Evolutionary conservation across 192 early-diverging fungal species (phyloP).

Genomic region (Podila clonocystis): DNA sequence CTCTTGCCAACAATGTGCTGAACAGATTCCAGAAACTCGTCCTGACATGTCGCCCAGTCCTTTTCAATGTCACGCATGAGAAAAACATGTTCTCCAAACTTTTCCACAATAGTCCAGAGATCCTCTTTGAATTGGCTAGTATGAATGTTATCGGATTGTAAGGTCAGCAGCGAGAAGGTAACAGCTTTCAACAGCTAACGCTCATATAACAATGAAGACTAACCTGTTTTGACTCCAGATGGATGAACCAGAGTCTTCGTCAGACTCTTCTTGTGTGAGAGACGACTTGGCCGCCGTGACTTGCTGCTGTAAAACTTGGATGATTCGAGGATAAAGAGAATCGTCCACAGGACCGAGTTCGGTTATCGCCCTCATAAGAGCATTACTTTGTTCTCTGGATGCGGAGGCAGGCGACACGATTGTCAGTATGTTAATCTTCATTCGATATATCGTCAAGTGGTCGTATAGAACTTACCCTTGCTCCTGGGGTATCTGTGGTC

Average conservation of each 20-base stretch:
- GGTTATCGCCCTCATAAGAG: constrained; percentile 20
- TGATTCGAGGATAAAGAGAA: constrained; percentile 37
- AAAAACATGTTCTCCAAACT: constrained; percentile 55
- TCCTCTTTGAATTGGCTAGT: constrained; percentile 54
- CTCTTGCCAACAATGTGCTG: constrained; percentile 54
- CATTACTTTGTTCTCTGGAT: constrained; percentile 16
- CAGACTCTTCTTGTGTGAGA: constrained; percentile 20
- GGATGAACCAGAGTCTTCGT: constrained; percentile 7
- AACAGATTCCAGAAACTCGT: constrained; percentile 46
- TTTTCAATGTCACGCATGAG: constrained; percentile 44
- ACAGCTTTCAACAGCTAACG: too few species aligned
- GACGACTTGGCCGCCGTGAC: constrained; percentile 27
- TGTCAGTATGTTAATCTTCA: background rate
- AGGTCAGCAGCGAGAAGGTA: background rate
- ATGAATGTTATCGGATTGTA: background rate
- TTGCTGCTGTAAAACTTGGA: constrained; percentile 47
- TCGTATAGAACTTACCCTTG: constrained; percentile 25
- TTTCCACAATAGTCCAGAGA: constrained; percentile 60
- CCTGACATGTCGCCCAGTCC: constrained; percentile 48
- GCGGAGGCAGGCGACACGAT: background rate
- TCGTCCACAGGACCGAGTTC: constrained; percentile 33
- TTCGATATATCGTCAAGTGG: too few species aligned
- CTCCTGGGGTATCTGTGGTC: constrained; percentile 18
- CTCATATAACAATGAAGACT: background rate
- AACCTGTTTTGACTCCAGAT: constrained; percentile 39